A percentile compares a stretch with the other conserved stretches of the same genome.
phyloP scores from a whole-genome alignment of 768 basidiomycete genomes.

The Wakefieldia striispora region DNA sequence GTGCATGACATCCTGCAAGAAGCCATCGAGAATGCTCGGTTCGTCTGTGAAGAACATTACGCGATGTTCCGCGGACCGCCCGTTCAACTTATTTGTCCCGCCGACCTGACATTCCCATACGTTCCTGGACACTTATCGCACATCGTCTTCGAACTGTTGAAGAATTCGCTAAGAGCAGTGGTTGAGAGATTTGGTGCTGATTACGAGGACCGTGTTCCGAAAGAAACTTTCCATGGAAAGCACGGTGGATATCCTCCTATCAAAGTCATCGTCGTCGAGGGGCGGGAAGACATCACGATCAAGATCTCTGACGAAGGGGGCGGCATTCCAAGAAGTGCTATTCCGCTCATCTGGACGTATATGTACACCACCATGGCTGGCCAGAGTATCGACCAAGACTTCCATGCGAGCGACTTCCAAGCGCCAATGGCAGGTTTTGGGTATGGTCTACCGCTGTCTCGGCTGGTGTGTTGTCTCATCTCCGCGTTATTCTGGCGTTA shows the following conservation, averaged over 20 bases:
- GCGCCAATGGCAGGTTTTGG: constrained; percentile 98
- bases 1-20: constrained; percentile 98
- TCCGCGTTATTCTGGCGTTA: background rate
- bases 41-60: constrained; percentile 94
- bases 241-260: constrained; percentile 24
- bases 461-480: constrained; percentile 61
- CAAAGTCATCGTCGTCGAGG: constrained; percentile 78
- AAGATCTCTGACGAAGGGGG: constrained; percentile 99
- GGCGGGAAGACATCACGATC: constrained; percentile 98
- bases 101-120: constrained; percentile 84
- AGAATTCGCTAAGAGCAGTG: constrained; percentile 95
- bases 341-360: constrained; percentile 98
- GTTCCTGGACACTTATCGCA: constrained; percentile 96
- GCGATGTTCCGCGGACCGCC: constrained; percentile 95
- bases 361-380: constrained; percentile 89
- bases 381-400: constrained; percentile 71
- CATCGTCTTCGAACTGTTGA: constrained; percentile 95
- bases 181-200: constrained; percentile 90
- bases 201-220: constrained; percentile 48
- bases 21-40: constrained; percentile 95
- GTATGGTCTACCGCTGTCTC: constrained; percentile 90
- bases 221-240: constrained; percentile 7
- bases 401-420: constrained; percentile 84
- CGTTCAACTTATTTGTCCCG: constrained; percentile 93
- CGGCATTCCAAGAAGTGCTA: constrained; percentile 76